Conservation (phyloP, 768 basidiomycete species). For the Infundibulicybe gibba region DNA sequence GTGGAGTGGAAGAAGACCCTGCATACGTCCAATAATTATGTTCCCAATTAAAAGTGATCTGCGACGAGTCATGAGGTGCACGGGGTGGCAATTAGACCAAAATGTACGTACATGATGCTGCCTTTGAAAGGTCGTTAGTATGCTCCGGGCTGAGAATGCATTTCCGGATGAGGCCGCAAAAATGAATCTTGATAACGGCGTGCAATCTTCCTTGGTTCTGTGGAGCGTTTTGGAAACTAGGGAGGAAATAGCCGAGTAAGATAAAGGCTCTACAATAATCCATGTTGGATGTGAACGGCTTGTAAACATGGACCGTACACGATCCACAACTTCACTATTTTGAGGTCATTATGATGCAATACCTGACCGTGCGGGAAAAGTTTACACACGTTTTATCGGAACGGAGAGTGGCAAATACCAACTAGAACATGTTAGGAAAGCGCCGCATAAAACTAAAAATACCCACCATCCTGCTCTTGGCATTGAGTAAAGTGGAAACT, state of each 20-base stretch:
- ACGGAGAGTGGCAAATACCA: slow-evolving; percentile 61
- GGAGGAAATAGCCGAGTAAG: slow-evolving; percentile 49
- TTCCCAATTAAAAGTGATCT: slow-evolving; percentile 68
- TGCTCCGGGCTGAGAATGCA: slow-evolving; percentile 64
- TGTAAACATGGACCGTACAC: slow-evolving; percentile 54
- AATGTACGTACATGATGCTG: slow-evolving; percentile 49
- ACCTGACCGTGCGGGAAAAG: background rate
- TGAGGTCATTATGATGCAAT: slow-evolving; percentile 1
- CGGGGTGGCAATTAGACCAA: background rate
- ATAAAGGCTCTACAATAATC: slow-evolving; percentile 62
- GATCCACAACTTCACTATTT: slow-evolving; percentile 41
- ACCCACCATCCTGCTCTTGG: slow-evolving; percentile 60
- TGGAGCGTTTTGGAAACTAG: slow-evolving; percentile 65
- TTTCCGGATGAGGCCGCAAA: slow-evolving; percentile 62
- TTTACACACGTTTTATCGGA: slow-evolving; percentile 49
- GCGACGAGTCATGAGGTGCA: slow-evolving; percentile 2
- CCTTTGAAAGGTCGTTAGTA: slow-evolving; percentile 59
- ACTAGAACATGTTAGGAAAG: slow-evolving; percentile 27
- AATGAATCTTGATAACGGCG: slow-evolving; percentile 51
- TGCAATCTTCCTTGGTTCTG: slow-evolving; percentile 51
- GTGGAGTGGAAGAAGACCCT: background rate
- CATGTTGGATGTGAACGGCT: slow-evolving; percentile 58
- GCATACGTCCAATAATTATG: slow-evolving; percentile 64
- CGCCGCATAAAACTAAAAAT: background rate
- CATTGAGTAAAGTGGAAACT: slow-evolving; percentile 59